Conservation (phyloP, 306 rosid genomes). For the Luffa aegyptiaca region DNA sequence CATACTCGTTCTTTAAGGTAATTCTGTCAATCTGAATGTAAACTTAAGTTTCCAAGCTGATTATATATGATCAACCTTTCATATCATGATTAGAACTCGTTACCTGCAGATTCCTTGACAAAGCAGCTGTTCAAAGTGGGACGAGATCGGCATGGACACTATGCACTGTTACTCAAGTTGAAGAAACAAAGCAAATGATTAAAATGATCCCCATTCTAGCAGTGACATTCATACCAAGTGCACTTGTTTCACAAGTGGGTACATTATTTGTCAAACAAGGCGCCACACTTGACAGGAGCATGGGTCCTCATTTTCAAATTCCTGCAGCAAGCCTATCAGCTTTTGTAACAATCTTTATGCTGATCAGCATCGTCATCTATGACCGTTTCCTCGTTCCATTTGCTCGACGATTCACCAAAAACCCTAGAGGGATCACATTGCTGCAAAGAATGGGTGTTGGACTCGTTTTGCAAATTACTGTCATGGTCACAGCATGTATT, state of each 20-base stretch:
- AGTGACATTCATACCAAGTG: slow-evolving; percentile 53
- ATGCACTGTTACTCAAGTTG: slow-evolving; percentile 72
- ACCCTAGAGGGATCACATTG: slow-evolving; percentile 81
- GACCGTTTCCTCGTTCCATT: slow-evolving; percentile 45
- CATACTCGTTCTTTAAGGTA: slow-evolving; percentile 47
- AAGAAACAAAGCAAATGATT: slow-evolving; percentile 80
- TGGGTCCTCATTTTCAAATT: slow-evolving; percentile 50
- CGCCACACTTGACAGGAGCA: slow-evolving; percentile 38
- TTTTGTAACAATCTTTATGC: slow-evolving; percentile 48
- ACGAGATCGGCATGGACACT: slow-evolving; percentile 45
- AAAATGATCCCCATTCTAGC: slow-evolving; percentile 60
- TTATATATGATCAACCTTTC: not conserved
- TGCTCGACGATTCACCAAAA: slow-evolving; percentile 39
- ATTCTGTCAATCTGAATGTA: not conserved
- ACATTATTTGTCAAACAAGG: slow-evolving; percentile 68
- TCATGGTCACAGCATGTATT: slow-evolving; percentile 40
- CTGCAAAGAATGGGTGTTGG: slow-evolving; percentile 71
- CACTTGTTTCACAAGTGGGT: slow-evolving; percentile 22
- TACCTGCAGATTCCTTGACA: slow-evolving; percentile 58
- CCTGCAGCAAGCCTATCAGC: slow-evolving; percentile 52
- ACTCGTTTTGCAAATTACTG: slow-evolving; percentile 32
- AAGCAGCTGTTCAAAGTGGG: slow-evolving; percentile 40
- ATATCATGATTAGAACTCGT: not conserved
- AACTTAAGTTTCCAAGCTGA: not conserved
- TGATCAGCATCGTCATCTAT: slow-evolving; percentile 43